Base-by-base conservation (phyloP, 352 stramenopile species). In the Bremia lactucae region DNA sequence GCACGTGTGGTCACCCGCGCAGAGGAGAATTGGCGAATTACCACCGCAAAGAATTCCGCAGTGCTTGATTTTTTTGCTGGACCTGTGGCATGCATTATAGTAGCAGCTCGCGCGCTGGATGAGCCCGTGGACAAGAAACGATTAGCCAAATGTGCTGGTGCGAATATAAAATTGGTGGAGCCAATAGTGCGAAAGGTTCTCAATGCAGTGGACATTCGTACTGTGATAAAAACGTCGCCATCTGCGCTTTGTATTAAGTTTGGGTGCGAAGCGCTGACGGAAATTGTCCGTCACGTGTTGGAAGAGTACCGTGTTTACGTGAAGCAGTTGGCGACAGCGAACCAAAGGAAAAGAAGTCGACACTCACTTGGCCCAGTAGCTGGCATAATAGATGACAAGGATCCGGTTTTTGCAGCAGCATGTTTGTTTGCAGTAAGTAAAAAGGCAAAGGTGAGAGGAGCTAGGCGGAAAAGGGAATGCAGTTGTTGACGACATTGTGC, bases 401-500 rank as follows among this genome's bases (percentile, higher is more conserved):
- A 83, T 24, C 70, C 75, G 2, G 55, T 84, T 1, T 84, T 86
- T 39, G 59, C 49, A 11, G 75, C 75, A 2, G 75, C 75, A 16
- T 86, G 75, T 52, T 52, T 88, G 13, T 84, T 66, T 43, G 72
- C 67, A 16, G 74, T 64, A 28, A 79, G 64, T 35, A 88, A 86
- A 35, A 47, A 75, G 11, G 68, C 75, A 21, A 84, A 75, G 42
- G 70, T 66, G 40, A 45, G 39, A n/a, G 3, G 5, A n/a, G 29
- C n/a, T n/a, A n/a, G n/a, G n/a, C n/a, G n/a, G n/a, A n/a, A n/a
- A n/a, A n/a, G n/a, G n/a, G n/a, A n/a, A n/a, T n/a, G n/a, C n/a
- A n/a, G n/a, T n/a, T n/a, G n/a, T n/a, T n/a, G n/a, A n/a, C n/a
- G n/a, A n/a, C n/a, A n/a, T n/a, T n/a, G n/a, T n/a, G n/a, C n/a